These are phyloP conservation scores for Phytophthora pini DNA, from an alignment of 352 stramenopile genomes.

Conservation along the genomic window DNA sequence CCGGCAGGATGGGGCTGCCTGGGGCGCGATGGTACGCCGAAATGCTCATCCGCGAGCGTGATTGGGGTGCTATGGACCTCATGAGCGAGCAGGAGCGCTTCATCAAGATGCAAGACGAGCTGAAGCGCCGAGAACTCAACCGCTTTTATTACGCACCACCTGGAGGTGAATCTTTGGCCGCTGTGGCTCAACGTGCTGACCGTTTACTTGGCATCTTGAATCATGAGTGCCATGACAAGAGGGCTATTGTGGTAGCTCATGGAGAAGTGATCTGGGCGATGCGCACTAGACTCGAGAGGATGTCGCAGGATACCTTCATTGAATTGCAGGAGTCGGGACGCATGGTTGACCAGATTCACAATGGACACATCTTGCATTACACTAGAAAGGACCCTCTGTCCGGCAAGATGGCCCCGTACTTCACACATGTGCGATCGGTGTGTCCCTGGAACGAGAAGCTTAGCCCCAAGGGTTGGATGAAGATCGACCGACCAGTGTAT, in stretches of 20 bases:
- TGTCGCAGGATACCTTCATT: slow-evolving; percentile 89
- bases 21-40: slow-evolving; percentile 86
- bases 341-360: slow-evolving; percentile 92
- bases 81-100: slow-evolving; percentile 90
- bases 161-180: slow-evolving; percentile 83
- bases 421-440: slow-evolving; percentile 89
- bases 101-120: slow-evolving; percentile 89
- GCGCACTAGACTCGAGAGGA: slow-evolving; percentile 85
- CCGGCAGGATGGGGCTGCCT: slow-evolving; percentile 75
- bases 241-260: slow-evolving; percentile 87
- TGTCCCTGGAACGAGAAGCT: slow-evolving; percentile 92
- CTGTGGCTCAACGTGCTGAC: slow-evolving; percentile 84
- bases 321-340: slow-evolving; percentile 84
- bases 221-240: slow-evolving; percentile 79
- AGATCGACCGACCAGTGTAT: slow-evolving; percentile 89
- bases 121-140: slow-evolving; percentile 82
- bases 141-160: slow-evolving; percentile 89
- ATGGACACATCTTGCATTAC: slow-evolving; percentile 90
- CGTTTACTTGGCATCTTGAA: slow-evolving; percentile 80
- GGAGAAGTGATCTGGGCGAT: slow-evolving; percentile 92
- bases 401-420: slow-evolving; percentile 81
- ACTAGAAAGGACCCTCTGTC: slow-evolving; percentile 79
- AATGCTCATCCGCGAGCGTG: slow-evolving; percentile 89
- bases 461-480: slow-evolving; percentile 89
- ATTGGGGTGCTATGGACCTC: slow-evolving; percentile 91